Evolutionary conservation across 148 eudicot species (phyloP).

Genomic region (Fagopyrum tataricum): DNA sequence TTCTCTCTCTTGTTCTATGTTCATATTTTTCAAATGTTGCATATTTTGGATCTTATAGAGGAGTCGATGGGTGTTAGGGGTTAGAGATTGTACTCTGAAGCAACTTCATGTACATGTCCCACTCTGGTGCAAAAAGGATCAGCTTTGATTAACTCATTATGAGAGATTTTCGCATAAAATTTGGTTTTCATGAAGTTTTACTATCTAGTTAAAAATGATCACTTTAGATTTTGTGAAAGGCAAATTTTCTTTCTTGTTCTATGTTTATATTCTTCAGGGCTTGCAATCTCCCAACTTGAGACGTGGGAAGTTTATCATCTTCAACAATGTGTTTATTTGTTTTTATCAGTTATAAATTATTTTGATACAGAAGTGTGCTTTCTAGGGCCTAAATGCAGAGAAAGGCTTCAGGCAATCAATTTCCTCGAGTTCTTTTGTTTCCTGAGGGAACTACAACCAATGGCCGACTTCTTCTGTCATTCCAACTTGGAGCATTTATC

Average conservation of each 20-base stretch:
- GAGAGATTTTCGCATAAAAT: neutral
- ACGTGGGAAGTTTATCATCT: no score
- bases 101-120: neutral
- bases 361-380: constrained; percentile 94
- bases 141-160: neutral
- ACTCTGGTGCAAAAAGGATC: neutral
- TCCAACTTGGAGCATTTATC: constrained; percentile 96
- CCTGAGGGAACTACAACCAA: constrained; percentile 98
- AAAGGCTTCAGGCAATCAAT: constrained; percentile 77
- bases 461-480: constrained; percentile 77
- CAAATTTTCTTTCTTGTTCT: neutral
- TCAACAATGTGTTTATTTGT: neutral
- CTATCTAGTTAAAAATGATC: neutral
- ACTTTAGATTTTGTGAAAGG: neutral
- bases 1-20: constrained; percentile 11
- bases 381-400: constrained; percentile 96
- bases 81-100: neutral
- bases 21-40: neutral
- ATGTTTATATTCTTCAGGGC: constrained; percentile 12
- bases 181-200: neutral
- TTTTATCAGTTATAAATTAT: constrained; percentile 69
- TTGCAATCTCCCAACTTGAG: no score
- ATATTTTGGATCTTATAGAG: neutral
- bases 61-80: neutral
- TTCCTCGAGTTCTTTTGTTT: constrained; percentile 87